Evolutionary conservation across 2,329 filamentous ascomycete species (phyloP).

Genomic region (Trichoderma harzianum): DNA sequence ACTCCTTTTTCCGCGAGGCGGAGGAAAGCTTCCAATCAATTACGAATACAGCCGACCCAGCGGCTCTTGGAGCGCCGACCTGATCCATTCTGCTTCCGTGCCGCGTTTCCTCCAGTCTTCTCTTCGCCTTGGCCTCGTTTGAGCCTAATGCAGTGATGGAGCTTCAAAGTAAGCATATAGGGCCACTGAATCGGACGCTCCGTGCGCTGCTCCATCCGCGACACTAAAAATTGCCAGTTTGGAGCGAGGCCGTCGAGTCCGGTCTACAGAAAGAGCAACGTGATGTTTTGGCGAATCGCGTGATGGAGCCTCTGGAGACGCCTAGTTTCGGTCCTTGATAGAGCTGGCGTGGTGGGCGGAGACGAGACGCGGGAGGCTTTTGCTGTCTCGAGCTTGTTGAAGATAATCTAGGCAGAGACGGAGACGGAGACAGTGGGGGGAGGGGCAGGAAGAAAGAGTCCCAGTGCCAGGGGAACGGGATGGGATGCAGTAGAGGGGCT

Average conservation of each 20-base stretch:
- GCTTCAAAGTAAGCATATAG: constrained; percentile 11
- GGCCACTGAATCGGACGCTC: neutral
- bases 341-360: neutral
- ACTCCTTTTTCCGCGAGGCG: neutral
- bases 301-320: neutral
- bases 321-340: neutral
- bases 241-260: neutral
- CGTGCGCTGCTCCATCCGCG: neutral
- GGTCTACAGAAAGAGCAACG: neutral
- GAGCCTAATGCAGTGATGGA: constrained; percentile 6
- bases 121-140: neutral
- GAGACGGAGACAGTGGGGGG: neutral
- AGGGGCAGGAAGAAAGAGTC: neutral
- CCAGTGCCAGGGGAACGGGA: neutral
- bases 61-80: neutral
- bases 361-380: neutral
- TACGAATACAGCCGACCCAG: neutral
- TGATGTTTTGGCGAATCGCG: neutral
- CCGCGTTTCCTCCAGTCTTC: neutral
- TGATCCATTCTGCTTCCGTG: neutral
- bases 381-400: neutral
- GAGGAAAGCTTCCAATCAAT: neutral
- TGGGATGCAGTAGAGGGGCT: neutral
- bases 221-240: neutral
- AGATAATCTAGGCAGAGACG: neutral